phyloP scores from a whole-genome alignment of 2,329 filamentous ascomycete genomes.

The Pezicula radicicola region DNA sequence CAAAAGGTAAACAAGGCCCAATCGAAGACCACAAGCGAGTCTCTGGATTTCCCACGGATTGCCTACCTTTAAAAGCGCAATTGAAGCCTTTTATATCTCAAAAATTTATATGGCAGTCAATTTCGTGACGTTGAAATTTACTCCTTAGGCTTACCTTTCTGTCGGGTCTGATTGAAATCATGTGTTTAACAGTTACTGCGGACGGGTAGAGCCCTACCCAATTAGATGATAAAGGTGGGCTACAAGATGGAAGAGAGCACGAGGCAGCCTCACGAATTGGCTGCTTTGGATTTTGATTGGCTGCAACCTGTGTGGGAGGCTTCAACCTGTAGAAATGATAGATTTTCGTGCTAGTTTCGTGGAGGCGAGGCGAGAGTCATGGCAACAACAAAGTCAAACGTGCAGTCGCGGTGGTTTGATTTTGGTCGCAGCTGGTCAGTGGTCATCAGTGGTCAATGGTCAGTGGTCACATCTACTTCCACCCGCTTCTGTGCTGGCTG shows the following conservation, averaged over 20 bases:
- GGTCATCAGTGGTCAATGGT: too few species aligned
- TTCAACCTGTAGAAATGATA: too few species aligned
- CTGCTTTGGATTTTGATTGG: background rate
- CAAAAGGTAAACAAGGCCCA: constrained; percentile 24
- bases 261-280: constrained; percentile 15
- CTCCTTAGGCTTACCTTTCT: constrained; percentile 7
- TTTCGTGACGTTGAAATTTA: constrained; percentile 6
- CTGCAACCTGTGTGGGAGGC: background rate
- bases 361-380: too few species aligned
- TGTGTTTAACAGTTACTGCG: constrained; percentile 21
- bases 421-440: too few species aligned
- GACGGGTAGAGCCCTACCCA: constrained; percentile 9
- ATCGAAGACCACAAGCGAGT: constrained; percentile 18
- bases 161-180: constrained; percentile 23
- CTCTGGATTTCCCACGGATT: too few species aligned
- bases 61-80: background rate
- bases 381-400: too few species aligned
- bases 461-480: too few species aligned
- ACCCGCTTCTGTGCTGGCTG: too few species aligned
- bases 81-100: background rate
- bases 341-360: too few species aligned
- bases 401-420: too few species aligned
- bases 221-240: constrained; percentile 8
- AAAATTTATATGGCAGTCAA: background rate
- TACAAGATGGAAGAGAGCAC: constrained; percentile 4